A percentile compares a stretch with the other conserved stretches of the same genome.
Evolutionary conservation across 768 basidiomycete genomes (phyloP).

Genomic region (Exidia glandulosa): DNA sequence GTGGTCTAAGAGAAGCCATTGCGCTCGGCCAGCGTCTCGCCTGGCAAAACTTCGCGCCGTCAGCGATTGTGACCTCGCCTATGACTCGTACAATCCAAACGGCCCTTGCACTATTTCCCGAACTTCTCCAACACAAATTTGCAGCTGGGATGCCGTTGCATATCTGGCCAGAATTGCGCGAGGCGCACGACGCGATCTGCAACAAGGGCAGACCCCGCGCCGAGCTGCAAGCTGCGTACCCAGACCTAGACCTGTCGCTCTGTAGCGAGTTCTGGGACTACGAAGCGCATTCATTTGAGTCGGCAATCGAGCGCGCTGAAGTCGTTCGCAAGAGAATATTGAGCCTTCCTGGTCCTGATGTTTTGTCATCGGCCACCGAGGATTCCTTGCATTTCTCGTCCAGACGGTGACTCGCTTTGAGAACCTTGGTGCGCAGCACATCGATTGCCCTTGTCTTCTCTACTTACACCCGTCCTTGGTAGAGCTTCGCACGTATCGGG

Average conservation of each 20-base stretch:
- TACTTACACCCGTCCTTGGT: not conserved
- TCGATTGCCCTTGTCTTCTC: not conserved
- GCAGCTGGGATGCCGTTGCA: not conserved
- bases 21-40: not conserved
- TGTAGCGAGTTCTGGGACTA: not conserved
- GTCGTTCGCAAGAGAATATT: not conserved
- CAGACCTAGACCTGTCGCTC: not conserved
- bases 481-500: not conserved
- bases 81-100: not conserved
- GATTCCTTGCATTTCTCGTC: not conserved
- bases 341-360: not conserved
- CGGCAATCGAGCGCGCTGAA: not conserved
- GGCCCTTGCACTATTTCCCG: not conserved
- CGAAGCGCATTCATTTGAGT: not conserved
- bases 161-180: not conserved
- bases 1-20: not conserved
- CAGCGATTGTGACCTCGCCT: not conserved
- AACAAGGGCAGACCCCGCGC: not conserved
- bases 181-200: not conserved
- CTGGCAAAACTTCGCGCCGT: not conserved
- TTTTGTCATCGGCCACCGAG: not conserved
- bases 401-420: not conserved
- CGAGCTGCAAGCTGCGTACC: not conserved
- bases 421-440: not conserved
- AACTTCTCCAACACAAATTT: not conserved